Evolutionary conservation across 345 rosid species (phyloP).

Genomic region (Triadica sebifera): DNA sequence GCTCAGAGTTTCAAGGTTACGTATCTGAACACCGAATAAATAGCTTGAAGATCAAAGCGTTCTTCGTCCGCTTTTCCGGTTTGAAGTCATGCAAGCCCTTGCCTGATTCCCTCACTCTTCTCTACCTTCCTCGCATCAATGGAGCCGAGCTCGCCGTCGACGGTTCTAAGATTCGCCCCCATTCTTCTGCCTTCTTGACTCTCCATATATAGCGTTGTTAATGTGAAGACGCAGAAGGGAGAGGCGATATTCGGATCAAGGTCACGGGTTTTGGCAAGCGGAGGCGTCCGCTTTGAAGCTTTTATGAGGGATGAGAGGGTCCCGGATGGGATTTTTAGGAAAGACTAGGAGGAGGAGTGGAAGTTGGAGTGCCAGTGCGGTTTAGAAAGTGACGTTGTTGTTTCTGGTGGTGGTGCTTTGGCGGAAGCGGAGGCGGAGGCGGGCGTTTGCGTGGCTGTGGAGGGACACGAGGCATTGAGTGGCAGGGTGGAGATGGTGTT

Average conservation of each 20-base stretch:
- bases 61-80: conserved; percentile 52
- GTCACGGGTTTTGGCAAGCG: conserved; percentile 52
- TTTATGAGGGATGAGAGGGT: conserved; percentile 57
- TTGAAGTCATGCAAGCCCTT: conserved; percentile 17
- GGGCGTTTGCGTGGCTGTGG: conserved; percentile 61
- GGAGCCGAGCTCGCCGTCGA: conserved; percentile 48
- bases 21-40: conserved; percentile 14
- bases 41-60: conserved; percentile 52
- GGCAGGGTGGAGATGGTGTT: conserved; percentile 43
- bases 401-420: not conserved
- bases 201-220: conserved; percentile 61
- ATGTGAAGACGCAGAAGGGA: conserved; percentile 26
- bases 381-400: conserved; percentile 41
- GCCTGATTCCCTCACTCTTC: conserved; percentile 64
- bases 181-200: conserved; percentile 54
- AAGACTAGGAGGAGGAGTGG: conserved; percentile 51
- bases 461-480: conserved; percentile 50
- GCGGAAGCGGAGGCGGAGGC: conserved; percentile 34
- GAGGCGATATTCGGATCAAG: conserved; percentile 57
- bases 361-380: conserved; percentile 54
- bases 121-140: conserved; percentile 62
- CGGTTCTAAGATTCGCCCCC: conserved; percentile 61
- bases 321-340: conserved; percentile 55
- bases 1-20: conserved; percentile 40
- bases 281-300: conserved; percentile 70